phyloP scores from a whole-genome alignment of 192 early-diverging fungal species.

The Coemansia sp. region DNA sequence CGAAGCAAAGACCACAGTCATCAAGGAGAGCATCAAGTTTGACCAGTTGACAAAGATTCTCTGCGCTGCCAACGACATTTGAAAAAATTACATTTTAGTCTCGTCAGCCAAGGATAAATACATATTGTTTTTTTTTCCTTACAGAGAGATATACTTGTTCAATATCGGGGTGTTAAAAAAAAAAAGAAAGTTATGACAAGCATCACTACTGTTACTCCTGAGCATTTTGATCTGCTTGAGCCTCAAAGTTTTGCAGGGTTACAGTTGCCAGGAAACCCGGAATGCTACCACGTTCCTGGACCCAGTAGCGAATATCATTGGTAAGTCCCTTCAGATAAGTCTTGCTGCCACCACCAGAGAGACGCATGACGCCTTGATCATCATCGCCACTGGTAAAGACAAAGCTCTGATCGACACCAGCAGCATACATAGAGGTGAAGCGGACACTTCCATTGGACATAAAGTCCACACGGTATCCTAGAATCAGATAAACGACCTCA shows the following conservation, averaged over 20 bases:
- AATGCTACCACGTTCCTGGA: conserved; percentile 69
- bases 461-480: conserved; percentile 73
- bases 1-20: conserved; percentile 78
- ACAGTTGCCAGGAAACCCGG: conserved; percentile 80
- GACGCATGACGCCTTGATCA: conserved; percentile 65
- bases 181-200: background rate
- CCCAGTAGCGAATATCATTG: conserved; percentile 63
- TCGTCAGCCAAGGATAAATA: background rate
- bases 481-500: conserved; percentile 68
- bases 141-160: background rate
- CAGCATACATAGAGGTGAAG: conserved; percentile 68
- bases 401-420: conserved; percentile 65
- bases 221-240: background rate
- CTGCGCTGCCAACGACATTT: conserved; percentile 46
- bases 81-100: conserved; percentile 1
- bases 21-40: conserved; percentile 87
- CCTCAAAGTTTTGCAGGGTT: conserved; percentile 66
- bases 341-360: conserved; percentile 68
- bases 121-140: background rate
- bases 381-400: conserved; percentile 62
- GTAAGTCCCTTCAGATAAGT: conserved; percentile 58
- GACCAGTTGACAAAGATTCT: conserved; percentile 59
- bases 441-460: conserved; percentile 70
- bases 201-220: background rate
- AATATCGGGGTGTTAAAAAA: background rate